Conservation (phyloP, 2,329 filamentous ascomycete species). For the Pseudocercospora musae region DNA sequence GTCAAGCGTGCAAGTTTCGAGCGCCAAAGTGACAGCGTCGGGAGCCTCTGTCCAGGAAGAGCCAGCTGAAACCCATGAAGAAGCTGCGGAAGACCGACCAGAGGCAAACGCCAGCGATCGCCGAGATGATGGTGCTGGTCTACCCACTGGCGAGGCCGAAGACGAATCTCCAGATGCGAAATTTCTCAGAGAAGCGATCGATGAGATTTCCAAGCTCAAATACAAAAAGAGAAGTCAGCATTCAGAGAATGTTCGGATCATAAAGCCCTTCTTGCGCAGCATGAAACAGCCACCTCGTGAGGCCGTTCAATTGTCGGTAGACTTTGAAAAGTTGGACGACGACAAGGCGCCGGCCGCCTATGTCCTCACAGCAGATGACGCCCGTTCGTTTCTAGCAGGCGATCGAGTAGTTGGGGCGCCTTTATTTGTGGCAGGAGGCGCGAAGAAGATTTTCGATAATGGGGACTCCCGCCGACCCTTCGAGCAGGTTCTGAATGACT, state of each 20-base stretch:
- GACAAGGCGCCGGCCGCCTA: constrained; percentile 2
- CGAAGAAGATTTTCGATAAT: constrained; percentile 8
- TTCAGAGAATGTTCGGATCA: not conserved
- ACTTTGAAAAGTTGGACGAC: not conserved
- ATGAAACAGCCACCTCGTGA: not conserved
- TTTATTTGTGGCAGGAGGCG: constrained; percentile 12
- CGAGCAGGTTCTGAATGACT: constrained; percentile 10
- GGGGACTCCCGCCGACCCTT: constrained; percentile 5
- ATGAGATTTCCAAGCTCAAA: not conserved
- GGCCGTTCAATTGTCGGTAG: not conserved
- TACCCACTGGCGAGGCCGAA: not conserved
- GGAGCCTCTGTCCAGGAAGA: too few species aligned
- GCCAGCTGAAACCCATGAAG: too few species aligned
- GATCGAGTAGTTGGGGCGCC: constrained; percentile 3
- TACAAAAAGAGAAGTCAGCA: not conserved
- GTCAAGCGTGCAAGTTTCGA: not conserved
- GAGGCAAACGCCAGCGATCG: too few species aligned
- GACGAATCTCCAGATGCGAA: not conserved
- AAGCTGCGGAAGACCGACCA: too few species aligned
- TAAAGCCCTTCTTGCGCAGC: not conserved
- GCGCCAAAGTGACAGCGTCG: too few species aligned
- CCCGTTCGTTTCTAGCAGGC: constrained; percentile 7
- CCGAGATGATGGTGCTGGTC: too few species aligned
- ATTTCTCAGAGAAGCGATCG: not conserved
- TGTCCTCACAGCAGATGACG: constrained; percentile 1